Base-by-base conservation (phyloP, 1,284 basidiomycete species). In the Mycena sp. region DNA sequence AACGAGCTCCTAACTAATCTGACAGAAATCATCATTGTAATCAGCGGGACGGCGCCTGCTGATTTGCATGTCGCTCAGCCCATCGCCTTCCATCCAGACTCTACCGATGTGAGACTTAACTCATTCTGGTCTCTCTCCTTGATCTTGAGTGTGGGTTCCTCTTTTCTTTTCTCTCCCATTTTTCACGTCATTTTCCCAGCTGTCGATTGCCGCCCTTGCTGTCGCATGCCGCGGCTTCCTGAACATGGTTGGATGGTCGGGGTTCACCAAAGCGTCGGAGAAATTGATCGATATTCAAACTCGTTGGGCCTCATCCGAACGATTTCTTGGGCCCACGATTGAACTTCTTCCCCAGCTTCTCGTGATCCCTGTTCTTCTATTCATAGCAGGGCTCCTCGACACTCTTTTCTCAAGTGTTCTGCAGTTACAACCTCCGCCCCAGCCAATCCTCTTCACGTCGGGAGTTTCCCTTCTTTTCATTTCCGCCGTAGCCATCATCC, bases 131-230 rank as follows among this genome's bases (percentile, higher is more conserved):
- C 70, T 7, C 61, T 74, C 30, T 72, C 73, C 18, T 57, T 74
- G 0, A 67, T 72, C 30, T 59, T 72, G 38, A 72, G 70, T 20
- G 73, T 74, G 57, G 9, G 70, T 65, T 1, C 11, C 44, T 30
- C 9, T 6, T 5, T 37, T 38, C 4, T 14, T 60, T 14, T 44
- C 14, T 30, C 11, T 34, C n/a, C 11, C 30, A 11, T 18, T 39
- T 41, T 22, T 44, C 63, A 50, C 1, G 20, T 3, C n/a, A 5
- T 65, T 62, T 18, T 50, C 16, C 1, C 41, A 74, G 73, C 50
- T 74, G 8, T 68, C 73, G 18, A 63, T 74, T 9, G 73, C 73
- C 14, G 73, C 73, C 7, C 64, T 74, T 10, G 73, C 73, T 14
- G 67, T 72, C 11, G 61, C 67, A 11, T 74, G 73, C 30, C 73